These are phyloP conservation scores for Pleurotus tuoliensis DNA, from an alignment of 768 basidiomycete genomes.

Conservation along the genomic window DNA sequence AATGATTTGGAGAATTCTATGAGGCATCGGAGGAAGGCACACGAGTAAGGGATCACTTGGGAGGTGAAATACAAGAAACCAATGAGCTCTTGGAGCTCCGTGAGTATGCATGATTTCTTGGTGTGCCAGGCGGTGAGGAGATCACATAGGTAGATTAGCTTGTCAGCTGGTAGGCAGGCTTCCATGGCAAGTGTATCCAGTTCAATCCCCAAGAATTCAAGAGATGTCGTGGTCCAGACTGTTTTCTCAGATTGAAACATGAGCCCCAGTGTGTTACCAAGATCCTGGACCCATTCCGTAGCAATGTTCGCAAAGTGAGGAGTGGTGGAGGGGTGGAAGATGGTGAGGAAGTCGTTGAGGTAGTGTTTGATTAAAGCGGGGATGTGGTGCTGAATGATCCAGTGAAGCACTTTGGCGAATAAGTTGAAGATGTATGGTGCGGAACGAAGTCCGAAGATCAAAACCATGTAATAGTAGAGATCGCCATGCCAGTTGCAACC, in stretches of 20 bases:
- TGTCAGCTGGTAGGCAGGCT: conserved; percentile 4
- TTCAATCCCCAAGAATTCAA: neutral
- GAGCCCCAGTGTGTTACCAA: conserved; percentile 24
- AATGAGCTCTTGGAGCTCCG: conserved; percentile 11
- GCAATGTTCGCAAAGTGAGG: conserved; percentile 10
- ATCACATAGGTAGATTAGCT: conserved; percentile 9
- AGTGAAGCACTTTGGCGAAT: conserved; percentile 35
- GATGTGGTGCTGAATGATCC: conserved; percentile 32
- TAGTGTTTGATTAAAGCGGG: conserved; percentile 27
- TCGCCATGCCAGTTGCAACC: neutral
- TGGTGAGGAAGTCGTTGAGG: conserved; percentile 30
- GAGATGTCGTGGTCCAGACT: conserved; percentile 13
- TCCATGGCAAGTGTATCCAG: neutral
- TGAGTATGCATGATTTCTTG: neutral
- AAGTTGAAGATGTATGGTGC: conserved; percentile 33
- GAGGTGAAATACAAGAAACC: conserved; percentile 15
- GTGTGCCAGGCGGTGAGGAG: neutral
- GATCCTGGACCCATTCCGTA: conserved; percentile 24
- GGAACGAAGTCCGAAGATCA: conserved; percentile 10
- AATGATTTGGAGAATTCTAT: conserved; percentile 25
- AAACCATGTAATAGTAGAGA: conserved; percentile 12
- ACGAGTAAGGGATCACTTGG: conserved; percentile 10
- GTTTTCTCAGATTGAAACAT: conserved; percentile 25
- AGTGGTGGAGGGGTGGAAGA: conserved; percentile 15
- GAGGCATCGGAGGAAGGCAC: conserved; percentile 13